Base-by-base conservation (phyloP, 73 alveolate genomes). In the Strombidium stylifer region DNA sequence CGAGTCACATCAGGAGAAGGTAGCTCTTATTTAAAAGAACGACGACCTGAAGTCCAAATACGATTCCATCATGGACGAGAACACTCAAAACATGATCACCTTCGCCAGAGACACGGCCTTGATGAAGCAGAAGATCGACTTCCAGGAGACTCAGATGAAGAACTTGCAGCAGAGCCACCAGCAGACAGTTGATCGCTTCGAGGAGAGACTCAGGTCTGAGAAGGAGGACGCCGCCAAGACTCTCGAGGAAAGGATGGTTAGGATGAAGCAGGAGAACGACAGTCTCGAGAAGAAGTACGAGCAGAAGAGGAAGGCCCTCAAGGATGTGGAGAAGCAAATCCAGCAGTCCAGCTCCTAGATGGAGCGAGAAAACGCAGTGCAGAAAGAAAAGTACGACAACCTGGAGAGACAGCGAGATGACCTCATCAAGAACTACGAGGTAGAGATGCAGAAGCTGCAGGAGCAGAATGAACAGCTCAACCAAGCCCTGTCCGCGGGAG, bases 51-150 rank as follows among this genome's bases (percentile, higher is more conserved):
- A 69, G 32, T 20, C 25, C 34, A 62, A 55, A n/a, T 67, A 55
- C 37, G 18, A 42, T 14, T 62, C 56, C 41, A 23, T 62, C 11
- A 54, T 55, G 6, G 73, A 54, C 57, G 85, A 71, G 25, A 12
- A 39, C 14, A 57, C 75, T 15, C 67, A 40, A n/a, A 56, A 39
- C n/a, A 56, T 27, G 37, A 44, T 62, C 4, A 75, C 56, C 10
- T 62, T 71, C 35, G 85, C 56, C 55, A 71, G 72, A 58, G 75
- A 71, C 32, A 41, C 24, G 49, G 85, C 85, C 27, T 44, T 71
- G 11, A 47, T 40, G 34, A 27, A 39, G 19, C 37, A 71, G 35
- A 16, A 71, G 18, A 14, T 71, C 8, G 26, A 57, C 21, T 44
- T 55, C 75, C 24, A 56, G 27, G 85, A 71, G 34, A 19, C 56